Evolutionary conservation across 73 alveolate genomes (phyloP), one percentile per base, ranked within the genome.

Genomic region (Paramecium sexaurelia): DNA sequence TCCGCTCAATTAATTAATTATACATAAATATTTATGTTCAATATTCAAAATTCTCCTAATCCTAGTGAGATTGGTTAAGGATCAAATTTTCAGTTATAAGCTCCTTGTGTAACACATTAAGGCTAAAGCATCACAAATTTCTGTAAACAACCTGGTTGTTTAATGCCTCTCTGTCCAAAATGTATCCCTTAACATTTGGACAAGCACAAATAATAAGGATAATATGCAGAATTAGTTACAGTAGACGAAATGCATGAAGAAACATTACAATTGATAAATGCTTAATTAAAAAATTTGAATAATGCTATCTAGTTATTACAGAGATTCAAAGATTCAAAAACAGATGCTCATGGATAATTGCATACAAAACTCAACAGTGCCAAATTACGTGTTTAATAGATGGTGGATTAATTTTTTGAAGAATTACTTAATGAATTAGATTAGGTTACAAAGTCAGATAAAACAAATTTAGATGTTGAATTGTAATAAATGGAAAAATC

Each of bases 131-230:
- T 88, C 20, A 88, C 94, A 5, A 88, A 88, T 32, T 88, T 88
- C 75, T 88, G 94, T 88, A 88, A 69, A 82, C 32, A 29, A 45
- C 20, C 27, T 78, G 43, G 75, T 24, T 88, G 91, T 19, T 82
- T 88, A 20, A 69, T 88, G 94, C 94, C 94, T 40, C 90, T 88
- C 9, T 88, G 94, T 41, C 94, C 94, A 19, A 69, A 69, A 22
- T 88, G 94, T 71, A 88, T 88, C 7, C 69, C 94, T 22, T 39
- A 39, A 27, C 87, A 88, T 55, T 41, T 88, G 55, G 87, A 88
- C 13, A 69, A 82, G 29, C 85, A 82, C 7, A 61, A 75, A 82
- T 68, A 82, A n/a, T 22, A 88, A 36, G 87, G 87, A 1, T 66
- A 88, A 41, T 84, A 55, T 88, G 91, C 75, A 29, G 94, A 88